Evolutionary conservation across 352 stramenopile species (phyloP).

Genomic region (Pelagophyceae sp.): DNA sequence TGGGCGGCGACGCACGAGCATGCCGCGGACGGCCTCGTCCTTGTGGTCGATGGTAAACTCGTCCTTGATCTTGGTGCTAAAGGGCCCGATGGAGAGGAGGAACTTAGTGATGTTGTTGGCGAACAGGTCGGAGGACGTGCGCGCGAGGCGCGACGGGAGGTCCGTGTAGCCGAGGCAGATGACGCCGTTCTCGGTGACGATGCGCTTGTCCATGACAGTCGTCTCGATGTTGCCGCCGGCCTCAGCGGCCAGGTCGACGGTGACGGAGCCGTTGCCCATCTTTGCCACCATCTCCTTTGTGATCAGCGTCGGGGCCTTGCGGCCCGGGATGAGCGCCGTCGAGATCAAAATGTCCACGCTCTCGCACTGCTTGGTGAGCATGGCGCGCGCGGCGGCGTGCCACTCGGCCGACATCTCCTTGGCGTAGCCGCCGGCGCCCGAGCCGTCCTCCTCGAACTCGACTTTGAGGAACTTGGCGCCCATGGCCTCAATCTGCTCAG

Average conservation of each 20-base stretch:
- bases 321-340: conserved; percentile 78
- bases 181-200: conserved; percentile 59
- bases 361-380: conserved; percentile 66
- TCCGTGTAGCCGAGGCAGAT: conserved; percentile 81
- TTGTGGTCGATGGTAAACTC: conserved; percentile 68
- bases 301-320: conserved; percentile 69
- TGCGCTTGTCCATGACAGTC: conserved; percentile 63
- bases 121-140: conserved; percentile 67
- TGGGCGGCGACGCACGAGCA: too few species aligned
- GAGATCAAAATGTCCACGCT: conserved; percentile 82
- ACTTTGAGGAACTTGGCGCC: conserved; percentile 70
- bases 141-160: conserved; percentile 66
- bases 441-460: conserved; percentile 71
- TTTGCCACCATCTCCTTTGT: conserved; percentile 75
- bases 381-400: conserved; percentile 61
- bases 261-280: conserved; percentile 74
- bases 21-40: conserved; percentile 71
- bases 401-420: conserved; percentile 84
- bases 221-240: conserved; percentile 77
- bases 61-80: conserved; percentile 68
- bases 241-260: conserved; percentile 76
- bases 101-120: conserved; percentile 84
- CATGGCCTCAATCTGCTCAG: conserved; percentile 78
- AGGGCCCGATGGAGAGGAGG: conserved; percentile 62
- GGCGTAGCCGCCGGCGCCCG: conserved; percentile 72